Base-by-base conservation (phyloP, 1,139 yeast genomes). In the Nakaseomyces delphensis region DNA sequence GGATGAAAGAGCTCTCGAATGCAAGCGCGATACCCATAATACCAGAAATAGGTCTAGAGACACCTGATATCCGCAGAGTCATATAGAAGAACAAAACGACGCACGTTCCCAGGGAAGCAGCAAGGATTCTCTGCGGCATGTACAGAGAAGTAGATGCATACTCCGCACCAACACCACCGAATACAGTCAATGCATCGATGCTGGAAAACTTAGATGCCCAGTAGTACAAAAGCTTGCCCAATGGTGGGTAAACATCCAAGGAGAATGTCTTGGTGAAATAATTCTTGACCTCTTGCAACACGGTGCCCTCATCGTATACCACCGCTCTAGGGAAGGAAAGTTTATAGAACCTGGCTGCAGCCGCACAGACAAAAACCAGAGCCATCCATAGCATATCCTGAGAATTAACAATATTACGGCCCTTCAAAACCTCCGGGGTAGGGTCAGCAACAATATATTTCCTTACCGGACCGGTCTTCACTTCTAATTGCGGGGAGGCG, bases 191-290 rank as follows among this genome's bases (percentile, higher is more conserved):
- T 38, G 95, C 95, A 40, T 74, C 74, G 64, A 77, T 85, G 0
- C 95, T 94, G 41, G 80, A 84, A 23, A 83, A 50, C 39, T 73
- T 65, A 1, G 77, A 87, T 38, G 83, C 76, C 25, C 81, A 83
- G 2, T 91, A 94, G 64, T 76, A 83, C 44, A 87, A 64, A 82
- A 87, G 76, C 65, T 84, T 85, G 40, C 94, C 91, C 56, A 86
- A 71, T 6, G 96, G 96, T 25, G 96, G 96, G 60, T 86, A 95
- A 44, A 85, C 95, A 63, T 86, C 96, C 80, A 87, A 78, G 66
- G 87, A 86, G 64, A 74, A 84, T 21, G 65, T 66, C 36, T 86
- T 84, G 47, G 71, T 67, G 47, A 83, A 76, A 64, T 84, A 84
- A 58, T 82, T 80, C 48, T 75, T 69, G 32, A 91, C 82, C 63